A percentile compares a stretch with the other conserved stretches of the same genome.
Conservation (phyloP, 1,139 yeast genomes). For the Blastobotrys petasosporus region DNA sequence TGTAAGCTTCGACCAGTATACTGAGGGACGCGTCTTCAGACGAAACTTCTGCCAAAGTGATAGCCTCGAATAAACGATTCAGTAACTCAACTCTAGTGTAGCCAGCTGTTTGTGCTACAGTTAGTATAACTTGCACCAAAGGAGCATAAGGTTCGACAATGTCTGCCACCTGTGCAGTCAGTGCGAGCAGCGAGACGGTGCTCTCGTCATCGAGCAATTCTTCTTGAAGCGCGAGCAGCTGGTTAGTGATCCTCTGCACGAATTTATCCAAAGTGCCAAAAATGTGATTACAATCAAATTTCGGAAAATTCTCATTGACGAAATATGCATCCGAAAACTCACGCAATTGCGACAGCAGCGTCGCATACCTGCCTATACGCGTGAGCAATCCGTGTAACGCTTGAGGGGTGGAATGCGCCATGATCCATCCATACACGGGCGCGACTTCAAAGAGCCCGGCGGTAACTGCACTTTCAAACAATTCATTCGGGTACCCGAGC, state of each 20-base stretch:
- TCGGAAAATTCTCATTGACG: constrained; percentile 13
- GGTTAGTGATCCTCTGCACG: constrained; percentile 9
- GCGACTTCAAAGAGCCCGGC: not conserved
- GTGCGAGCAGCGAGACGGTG: constrained; percentile 13
- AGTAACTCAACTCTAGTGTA: constrained; percentile 14
- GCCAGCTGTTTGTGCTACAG: not conserved
- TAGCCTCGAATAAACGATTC: constrained; percentile 13
- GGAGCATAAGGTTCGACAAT: constrained; percentile 14
- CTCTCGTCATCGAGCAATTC: constrained; percentile 6
- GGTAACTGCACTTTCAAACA: not conserved
- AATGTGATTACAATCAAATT: constrained; percentile 14
- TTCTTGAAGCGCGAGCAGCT: constrained; percentile 13
- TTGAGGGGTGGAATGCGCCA: constrained; percentile 13
- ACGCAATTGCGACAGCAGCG: constrained; percentile 17
- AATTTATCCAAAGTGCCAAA: constrained; percentile 18
- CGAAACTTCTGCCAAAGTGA: constrained; percentile 8
- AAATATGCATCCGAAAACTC: constrained; percentile 15
- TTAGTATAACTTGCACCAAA: constrained; percentile 12
- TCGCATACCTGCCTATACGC: constrained; percentile 14
- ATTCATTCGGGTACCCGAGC: constrained; percentile 16
- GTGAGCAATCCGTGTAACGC: constrained; percentile 14
- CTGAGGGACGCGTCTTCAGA: not conserved
- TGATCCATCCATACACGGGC: not conserved
- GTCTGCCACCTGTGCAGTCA: constrained; percentile 6
- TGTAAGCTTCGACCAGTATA: not conserved